Evolutionary conservation across 495 filamentous ascomycete genomes (phyloP), one percentile per base, ranked within the genome.

Genomic region (Penicilliopsis zonata): DNA sequence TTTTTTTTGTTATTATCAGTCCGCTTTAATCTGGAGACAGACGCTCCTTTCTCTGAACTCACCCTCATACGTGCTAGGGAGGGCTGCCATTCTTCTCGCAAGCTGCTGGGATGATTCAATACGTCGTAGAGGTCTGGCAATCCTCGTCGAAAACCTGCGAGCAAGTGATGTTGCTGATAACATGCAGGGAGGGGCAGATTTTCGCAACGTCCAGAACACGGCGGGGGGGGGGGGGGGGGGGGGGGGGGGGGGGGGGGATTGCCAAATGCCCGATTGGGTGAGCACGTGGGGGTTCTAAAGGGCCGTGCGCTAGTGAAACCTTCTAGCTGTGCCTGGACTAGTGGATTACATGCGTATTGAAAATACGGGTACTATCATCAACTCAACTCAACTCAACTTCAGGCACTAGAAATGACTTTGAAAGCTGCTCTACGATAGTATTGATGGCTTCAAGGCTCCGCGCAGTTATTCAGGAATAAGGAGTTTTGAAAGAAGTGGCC

Each of bases 61-160:
- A 70, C 72, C 65, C 31, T 66, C 41, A 52, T 70, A 74, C 32
- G 67, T 69, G 36, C 59, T 59, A 15, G 72, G 70, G 38, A 76
- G 69, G 34, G 59, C 52, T 37, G 66, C 44, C 71, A 75, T 77
- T 55, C 51, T 63, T 35, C 29, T 50, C n/a, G 55, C 51, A 9
- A 58, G 43, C 47, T 58, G 49, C 24, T 50, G 57, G 0, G 50
- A 20, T 15, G 51, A 55, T 25, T 60, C 47, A 33, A 57, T 61
- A 40, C 50, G 45, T 30, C 47, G 35, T 28, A 59, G 49, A 14
- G 49, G 52, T 39, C 46, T 53, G 7, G 37, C 35, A 6, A 40
- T 23, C 41, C 40, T 19, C 41, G 53, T 36, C 34, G 55, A 40
- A 32, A 57, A 35, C 33, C 22, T 29, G 19, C 42, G 51, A 30